A percentile compares a stretch with the other conserved stretches of the same genome.
These are phyloP conservation scores for Stagonosporopsis rhizophila DNA, from an alignment of 2,329 filamentous ascomycete species.

Conservation along the genomic window DNA sequence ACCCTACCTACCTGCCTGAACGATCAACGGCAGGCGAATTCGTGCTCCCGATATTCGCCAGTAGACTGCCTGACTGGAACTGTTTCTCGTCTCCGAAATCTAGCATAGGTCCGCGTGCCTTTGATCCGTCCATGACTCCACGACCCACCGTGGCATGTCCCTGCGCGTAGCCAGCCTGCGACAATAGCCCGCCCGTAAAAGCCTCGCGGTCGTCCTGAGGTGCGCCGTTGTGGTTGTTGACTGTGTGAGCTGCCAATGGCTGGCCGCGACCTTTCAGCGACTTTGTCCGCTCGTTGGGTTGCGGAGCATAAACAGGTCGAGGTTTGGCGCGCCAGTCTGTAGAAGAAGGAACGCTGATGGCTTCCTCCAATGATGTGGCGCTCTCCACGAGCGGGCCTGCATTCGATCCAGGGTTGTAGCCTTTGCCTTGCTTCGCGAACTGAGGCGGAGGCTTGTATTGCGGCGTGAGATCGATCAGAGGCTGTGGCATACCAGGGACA, in stretches of 20 bases:
- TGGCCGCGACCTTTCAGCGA: slow-evolving; percentile 46
- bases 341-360: slow-evolving; percentile 52
- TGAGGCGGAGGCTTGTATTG: slow-evolving; percentile 70
- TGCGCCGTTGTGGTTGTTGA: slow-evolving; percentile 42
- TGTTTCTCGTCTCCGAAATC: slow-evolving; percentile 51
- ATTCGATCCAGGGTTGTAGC: slow-evolving; percentile 49
- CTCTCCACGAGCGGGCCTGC: slow-evolving; percentile 55
- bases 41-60: slow-evolving; percentile 51
- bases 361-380: slow-evolving; percentile 54
- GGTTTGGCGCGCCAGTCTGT: slow-evolving; percentile 55
- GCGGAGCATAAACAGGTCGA: slow-evolving; percentile 36
- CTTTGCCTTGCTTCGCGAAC: slow-evolving; percentile 61
- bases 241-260: slow-evolving; percentile 42
- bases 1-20: slow-evolving; percentile 27
- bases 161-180: slow-evolving; percentile 51
- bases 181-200: slow-evolving; percentile 56
- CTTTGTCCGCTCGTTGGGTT: slow-evolving; percentile 42
- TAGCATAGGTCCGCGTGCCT: slow-evolving; percentile 55
- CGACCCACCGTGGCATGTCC: slow-evolving; percentile 49
- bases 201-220: slow-evolving; percentile 45
- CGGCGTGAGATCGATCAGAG: slow-evolving; percentile 72
- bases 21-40: slow-evolving; percentile 50
- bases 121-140: slow-evolving; percentile 55
- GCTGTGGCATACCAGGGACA: slow-evolving; percentile 57
- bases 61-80: slow-evolving; percentile 58